phyloP scores from a whole-genome alignment of 2,329 filamentous ascomycete genomes.

The Tolypocladium tropicale region DNA sequence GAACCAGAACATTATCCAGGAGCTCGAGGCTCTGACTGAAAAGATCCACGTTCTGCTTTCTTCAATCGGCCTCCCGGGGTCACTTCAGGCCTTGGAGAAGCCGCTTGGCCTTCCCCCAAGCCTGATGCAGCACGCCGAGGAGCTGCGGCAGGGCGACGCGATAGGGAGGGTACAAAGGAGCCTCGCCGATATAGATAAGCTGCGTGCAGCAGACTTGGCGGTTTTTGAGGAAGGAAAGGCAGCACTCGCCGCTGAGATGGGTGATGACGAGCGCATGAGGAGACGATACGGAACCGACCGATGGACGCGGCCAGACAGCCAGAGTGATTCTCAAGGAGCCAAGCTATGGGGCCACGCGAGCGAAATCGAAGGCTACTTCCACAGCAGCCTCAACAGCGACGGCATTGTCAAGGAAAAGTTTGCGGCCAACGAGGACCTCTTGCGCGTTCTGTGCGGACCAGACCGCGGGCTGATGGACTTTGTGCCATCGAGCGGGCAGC shows the following conservation, averaged over 20 bases:
- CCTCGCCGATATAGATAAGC: slow-evolving; percentile 80
- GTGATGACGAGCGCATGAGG: slow-evolving; percentile 69
- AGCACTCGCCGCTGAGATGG: slow-evolving; percentile 66
- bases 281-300: slow-evolving; percentile 76
- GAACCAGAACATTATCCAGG: slow-evolving; percentile 75
- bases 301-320: slow-evolving; percentile 65
- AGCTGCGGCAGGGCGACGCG: slow-evolving; percentile 84
- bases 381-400: slow-evolving; percentile 47
- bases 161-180: slow-evolving; percentile 66
- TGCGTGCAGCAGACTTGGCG: slow-evolving; percentile 69
- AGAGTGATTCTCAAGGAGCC: slow-evolving; percentile 51
- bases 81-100: slow-evolving; percentile 88
- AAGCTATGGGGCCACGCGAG: slow-evolving; percentile 66
- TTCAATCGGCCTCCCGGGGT: slow-evolving; percentile 81
- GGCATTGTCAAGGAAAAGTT: slow-evolving; percentile 66
- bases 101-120: slow-evolving; percentile 81
- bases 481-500: slow-evolving; percentile 74
- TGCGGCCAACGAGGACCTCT: slow-evolving; percentile 60
- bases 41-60: slow-evolving; percentile 70
- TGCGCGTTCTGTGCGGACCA: slow-evolving; percentile 67
- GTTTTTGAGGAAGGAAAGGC: slow-evolving; percentile 78
- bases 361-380: slow-evolving; percentile 83
- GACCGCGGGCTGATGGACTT: slow-evolving; percentile 78
- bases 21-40: slow-evolving; percentile 72
- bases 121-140: slow-evolving; percentile 82